phyloP scores from a whole-genome alignment of 2,329 filamentous ascomycete species.

The Colletotrichum sansevieriae region DNA sequence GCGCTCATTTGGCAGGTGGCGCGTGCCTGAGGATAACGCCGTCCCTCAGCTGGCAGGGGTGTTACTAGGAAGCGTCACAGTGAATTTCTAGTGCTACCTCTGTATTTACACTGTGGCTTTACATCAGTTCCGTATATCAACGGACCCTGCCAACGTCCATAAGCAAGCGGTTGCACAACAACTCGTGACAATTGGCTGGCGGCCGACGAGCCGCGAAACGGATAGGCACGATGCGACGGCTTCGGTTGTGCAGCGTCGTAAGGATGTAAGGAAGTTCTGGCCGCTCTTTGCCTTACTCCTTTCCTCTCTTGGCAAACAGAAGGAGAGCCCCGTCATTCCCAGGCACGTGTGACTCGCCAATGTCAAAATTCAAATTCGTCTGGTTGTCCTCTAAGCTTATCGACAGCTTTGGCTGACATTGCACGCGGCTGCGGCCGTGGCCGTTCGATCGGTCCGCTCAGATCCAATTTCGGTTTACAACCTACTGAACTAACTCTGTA shows the following conservation, averaged over 20 bases:
- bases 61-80: background rate
- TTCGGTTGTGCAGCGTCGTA: background rate
- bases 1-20: conserved; percentile 27
- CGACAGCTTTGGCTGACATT: conserved; percentile 14
- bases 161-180: conserved; percentile 7
- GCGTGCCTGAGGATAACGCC: conserved; percentile 37
- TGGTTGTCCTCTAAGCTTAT: conserved; percentile 23
- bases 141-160: background rate
- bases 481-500: background rate
- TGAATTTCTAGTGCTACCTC: fast-evolving
- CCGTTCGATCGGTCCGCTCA: conserved; percentile 19
- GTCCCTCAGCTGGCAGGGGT: background rate
- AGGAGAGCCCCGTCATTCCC: background rate
- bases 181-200: background rate
- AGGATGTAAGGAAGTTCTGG: background rate
- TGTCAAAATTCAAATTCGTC: conserved; percentile 16
- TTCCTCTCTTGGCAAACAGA: background rate
- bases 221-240: background rate
- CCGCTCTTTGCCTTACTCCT: background rate
- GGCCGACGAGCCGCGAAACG: conserved; percentile 7
- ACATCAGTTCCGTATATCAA: background rate
- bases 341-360: conserved; percentile 13
- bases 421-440: conserved; percentile 11
- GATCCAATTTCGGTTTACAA: background rate
- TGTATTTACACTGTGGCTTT: background rate